Evolutionary conservation across 75 land plant species (phyloP).

Genomic region (Chamaecyparis obtusa): DNA sequence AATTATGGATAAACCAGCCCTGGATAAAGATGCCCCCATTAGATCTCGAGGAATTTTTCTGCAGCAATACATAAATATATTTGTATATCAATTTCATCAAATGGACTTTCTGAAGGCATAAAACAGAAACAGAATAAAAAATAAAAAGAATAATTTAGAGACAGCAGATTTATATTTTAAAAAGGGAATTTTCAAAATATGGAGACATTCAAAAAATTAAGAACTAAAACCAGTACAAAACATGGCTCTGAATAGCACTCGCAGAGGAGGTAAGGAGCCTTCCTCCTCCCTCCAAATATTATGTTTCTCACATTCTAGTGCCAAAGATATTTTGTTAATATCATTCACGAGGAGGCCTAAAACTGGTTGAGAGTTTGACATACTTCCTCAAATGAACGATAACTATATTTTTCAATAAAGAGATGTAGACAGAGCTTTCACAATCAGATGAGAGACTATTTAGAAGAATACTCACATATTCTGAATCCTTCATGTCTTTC

Average conservation of each 20-base stretch:
- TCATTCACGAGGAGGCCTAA: background rate
- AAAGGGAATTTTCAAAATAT: background rate
- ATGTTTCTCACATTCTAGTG: background rate
- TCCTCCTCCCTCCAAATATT: background rate
- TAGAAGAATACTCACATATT: no score
- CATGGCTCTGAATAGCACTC: background rate
- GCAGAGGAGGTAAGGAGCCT: background rate
- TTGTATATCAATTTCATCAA: background rate
- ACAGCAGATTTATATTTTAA: background rate
- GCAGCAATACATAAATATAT: constrained; percentile 19
- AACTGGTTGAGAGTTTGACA: no score
- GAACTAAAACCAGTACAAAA: background rate
- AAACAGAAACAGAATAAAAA: background rate
- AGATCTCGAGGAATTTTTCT: constrained; percentile 99
- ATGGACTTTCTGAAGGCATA: background rate
- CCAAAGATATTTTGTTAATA: background rate
- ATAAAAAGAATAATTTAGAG: background rate
- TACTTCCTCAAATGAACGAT: no score
- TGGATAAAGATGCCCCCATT: constrained; percentile 98
- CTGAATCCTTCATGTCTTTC: no score
- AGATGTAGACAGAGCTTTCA: no score
- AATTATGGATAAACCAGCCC: constrained; percentile 92
- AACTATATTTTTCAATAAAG: no score
- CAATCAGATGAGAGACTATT: no score
- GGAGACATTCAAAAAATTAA: background rate